These are phyloP conservation scores for Ophiobolus disseminans DNA, from an alignment of 2,329 filamentous ascomycete species.

Conservation along the genomic window DNA sequence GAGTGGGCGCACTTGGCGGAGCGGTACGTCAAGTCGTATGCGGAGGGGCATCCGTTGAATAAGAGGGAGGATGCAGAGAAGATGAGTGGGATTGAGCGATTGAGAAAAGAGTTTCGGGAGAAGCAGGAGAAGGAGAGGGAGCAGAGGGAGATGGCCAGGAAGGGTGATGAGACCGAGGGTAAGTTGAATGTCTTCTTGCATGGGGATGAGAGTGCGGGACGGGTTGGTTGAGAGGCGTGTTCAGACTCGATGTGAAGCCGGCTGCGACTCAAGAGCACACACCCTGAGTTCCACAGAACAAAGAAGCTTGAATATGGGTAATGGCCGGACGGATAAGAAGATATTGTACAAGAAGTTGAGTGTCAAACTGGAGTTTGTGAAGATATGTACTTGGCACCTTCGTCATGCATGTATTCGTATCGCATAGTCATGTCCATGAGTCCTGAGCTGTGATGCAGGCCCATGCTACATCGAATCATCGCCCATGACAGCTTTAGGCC, in stretches of 20 bases:
- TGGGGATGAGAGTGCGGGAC: background rate
- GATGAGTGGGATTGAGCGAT: conserved; percentile 25
- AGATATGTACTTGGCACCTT: too few species aligned
- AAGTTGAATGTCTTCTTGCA: background rate
- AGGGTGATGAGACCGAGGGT: background rate
- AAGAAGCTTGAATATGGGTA: too few species aligned
- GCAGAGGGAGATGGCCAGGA: background rate
- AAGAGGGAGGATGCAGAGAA: conserved; percentile 24
- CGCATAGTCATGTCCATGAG: background rate
- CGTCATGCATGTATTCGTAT: background rate
- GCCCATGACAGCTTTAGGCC: too few species aligned
- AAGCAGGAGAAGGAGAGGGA: background rate
- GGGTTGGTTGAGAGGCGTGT: background rate
- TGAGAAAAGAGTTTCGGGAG: conserved; percentile 23
- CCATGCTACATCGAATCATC: background rate
- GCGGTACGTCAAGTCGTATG: conserved; percentile 28
- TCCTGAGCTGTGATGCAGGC: background rate
- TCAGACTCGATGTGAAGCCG: background rate
- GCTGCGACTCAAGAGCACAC: background rate
- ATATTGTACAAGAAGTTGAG: too few species aligned
- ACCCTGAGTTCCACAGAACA: background rate
- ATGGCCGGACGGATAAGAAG: too few species aligned
- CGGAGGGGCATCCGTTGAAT: conserved; percentile 21
- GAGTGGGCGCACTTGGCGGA: conserved; percentile 17
- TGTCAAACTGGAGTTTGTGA: too few species aligned